These are phyloP conservation scores for Saccharomyces pastorianus DNA, from an alignment of 1,139 yeast genomes.

Conservation along the genomic window DNA sequence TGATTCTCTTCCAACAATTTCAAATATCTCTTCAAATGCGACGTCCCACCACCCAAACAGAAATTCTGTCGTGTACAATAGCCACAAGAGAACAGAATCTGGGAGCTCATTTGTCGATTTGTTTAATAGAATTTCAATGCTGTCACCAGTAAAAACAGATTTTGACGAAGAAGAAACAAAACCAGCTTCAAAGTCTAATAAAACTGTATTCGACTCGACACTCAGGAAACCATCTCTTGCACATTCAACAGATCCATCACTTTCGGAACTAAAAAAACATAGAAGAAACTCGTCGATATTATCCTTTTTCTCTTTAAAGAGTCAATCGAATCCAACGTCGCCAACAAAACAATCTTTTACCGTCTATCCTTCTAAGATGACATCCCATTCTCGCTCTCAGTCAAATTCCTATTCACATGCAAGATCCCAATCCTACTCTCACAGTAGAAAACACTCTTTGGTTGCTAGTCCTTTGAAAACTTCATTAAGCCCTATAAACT, in stretches of 20 bases:
- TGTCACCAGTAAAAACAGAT: constrained; percentile 16
- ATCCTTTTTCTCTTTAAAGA: constrained; percentile 15
- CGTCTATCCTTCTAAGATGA: not conserved
- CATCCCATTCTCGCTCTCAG: not conserved
- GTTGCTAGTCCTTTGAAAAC: constrained; percentile 8
- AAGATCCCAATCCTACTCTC: constrained; percentile 3
- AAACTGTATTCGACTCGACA: not conserved
- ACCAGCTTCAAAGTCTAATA: not conserved
- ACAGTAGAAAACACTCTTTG: constrained; percentile 11
- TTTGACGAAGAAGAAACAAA: not conserved
- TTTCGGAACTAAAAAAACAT: constrained; percentile 14
- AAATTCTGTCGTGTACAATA: constrained; percentile 9
- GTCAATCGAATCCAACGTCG: constrained; percentile 1
- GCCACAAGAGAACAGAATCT: constrained; percentile 24
- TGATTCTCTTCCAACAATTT: not conserved
- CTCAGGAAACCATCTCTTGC: constrained; percentile 9
- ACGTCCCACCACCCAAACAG: constrained; percentile 3
- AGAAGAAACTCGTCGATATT: constrained; percentile 25
- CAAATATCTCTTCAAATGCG: not conserved
- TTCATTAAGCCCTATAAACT: not conserved
- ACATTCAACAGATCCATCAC: constrained; percentile 2
- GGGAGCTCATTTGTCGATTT: constrained; percentile 31
- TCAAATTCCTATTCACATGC: not conserved
- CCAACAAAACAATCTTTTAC: constrained; percentile 1
- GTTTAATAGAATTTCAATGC: constrained; percentile 27